Evolutionary conservation across 192 early-diverging fungal genomes (phyloP).

Genomic region (Umbelopsis sp.): DNA sequence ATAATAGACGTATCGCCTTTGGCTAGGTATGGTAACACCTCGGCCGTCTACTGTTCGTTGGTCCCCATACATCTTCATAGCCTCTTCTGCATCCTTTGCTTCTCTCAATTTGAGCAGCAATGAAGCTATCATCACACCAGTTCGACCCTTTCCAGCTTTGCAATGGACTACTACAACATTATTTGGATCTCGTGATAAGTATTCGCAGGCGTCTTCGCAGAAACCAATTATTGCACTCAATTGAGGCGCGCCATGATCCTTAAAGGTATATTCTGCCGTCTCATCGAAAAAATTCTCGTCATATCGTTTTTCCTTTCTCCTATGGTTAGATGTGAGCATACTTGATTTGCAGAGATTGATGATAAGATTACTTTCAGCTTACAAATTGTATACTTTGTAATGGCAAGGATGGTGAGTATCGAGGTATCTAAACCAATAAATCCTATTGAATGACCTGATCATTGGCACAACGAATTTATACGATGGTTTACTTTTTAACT

Average conservation of each 20-base stretch:
- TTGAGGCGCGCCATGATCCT: constrained; percentile 59
- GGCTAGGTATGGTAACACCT: constrained; percentile 64
- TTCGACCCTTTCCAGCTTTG: constrained; percentile 70
- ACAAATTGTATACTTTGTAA: constrained; percentile 70
- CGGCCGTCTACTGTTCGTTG: constrained; percentile 50
- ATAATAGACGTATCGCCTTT: constrained; percentile 58
- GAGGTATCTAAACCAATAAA: constrained; percentile 45
- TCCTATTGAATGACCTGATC: neutral
- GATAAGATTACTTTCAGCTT: constrained; percentile 9
- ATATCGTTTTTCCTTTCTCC: constrained; percentile 59
- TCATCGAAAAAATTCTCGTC: constrained; percentile 46
- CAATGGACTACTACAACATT: constrained; percentile 64
- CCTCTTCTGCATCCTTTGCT: constrained; percentile 37
- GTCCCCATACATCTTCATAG: constrained; percentile 50
- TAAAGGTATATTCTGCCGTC: constrained; percentile 51
- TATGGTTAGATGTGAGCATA: constrained; percentile 19
- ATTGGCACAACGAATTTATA: neutral
- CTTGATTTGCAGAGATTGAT: neutral
- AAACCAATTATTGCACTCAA: constrained; percentile 50
- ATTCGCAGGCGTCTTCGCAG: constrained; percentile 52
- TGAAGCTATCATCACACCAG: constrained; percentile 58
- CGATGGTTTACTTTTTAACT: constrained; percentile 52
- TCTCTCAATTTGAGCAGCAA: constrained; percentile 46
- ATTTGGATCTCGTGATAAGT: constrained; percentile 38
- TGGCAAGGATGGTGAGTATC: constrained; percentile 46